Evolutionary conservation across 352 stramenopile species (phyloP).

Genomic region (Blastocystis sp.): DNA sequence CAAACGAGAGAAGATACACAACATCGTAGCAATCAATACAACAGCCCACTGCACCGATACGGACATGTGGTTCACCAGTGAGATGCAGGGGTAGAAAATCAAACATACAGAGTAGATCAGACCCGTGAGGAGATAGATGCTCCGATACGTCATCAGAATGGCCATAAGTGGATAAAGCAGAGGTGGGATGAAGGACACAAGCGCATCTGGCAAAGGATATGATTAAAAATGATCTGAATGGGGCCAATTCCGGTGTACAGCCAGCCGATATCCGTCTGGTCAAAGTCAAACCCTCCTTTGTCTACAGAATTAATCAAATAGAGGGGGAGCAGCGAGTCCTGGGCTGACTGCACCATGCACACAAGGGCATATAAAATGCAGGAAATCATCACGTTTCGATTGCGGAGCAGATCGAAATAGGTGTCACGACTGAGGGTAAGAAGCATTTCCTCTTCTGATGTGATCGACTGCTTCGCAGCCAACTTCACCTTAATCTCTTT

Average conservation of each 20-base stretch:
- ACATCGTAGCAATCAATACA: neutral
- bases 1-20: neutral
- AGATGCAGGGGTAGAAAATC: neutral
- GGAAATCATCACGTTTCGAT: neutral
- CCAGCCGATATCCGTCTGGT: conserved; percentile 54
- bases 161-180: conserved; percentile 14
- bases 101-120: conserved; percentile 9
- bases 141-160: neutral
- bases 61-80: neutral
- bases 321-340: conserved; percentile 23
- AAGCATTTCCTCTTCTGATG: neutral
- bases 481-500: neutral
- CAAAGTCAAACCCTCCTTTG: conserved; percentile 39
- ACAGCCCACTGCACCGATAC: conserved; percentile 23
- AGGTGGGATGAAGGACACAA: conserved; percentile 12
- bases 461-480: neutral
- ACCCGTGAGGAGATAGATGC: neutral
- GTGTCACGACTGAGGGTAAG: neutral
- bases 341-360: conserved; percentile 7
- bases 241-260: conserved; percentile 35
- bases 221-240: conserved; percentile 53
- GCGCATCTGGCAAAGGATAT: neutral
- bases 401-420: conserved; percentile 7
- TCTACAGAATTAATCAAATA: conserved; percentile 29
- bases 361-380: conserved; percentile 11